A percentile compares a stretch with the other conserved stretches of the same genome.
Evolutionary conservation across 495 filamentous ascomycete genomes (phyloP).

Genomic region (Aspergillus incahuasiensis): DNA sequence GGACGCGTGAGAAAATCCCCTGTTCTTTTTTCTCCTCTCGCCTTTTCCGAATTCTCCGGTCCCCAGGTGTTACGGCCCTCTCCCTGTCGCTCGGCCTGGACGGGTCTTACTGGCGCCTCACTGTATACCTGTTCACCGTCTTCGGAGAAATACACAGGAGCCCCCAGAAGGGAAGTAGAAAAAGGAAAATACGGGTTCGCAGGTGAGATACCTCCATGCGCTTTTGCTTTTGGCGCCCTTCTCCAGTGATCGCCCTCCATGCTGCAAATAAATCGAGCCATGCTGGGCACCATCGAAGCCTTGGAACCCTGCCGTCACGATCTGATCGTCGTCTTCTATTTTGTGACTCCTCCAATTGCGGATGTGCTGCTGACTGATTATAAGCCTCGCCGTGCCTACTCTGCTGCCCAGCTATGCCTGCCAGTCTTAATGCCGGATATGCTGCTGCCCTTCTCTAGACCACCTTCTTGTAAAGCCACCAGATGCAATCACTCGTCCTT

Average conservation of each 20-base stretch:
- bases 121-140: conserved; percentile 28
- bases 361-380: conserved; percentile 33
- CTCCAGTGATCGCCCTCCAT: conserved; percentile 43
- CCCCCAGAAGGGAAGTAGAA: not conserved
- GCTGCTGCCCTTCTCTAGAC: conserved; percentile 27
- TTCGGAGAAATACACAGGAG: conserved; percentile 5
- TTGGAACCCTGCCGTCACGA: conserved; percentile 44
- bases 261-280: conserved; percentile 42
- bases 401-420: conserved; percentile 27
- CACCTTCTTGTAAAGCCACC: conserved; percentile 13
- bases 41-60: conserved; percentile 1
- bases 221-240: conserved; percentile 31
- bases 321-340: conserved; percentile 43
- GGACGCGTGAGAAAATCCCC: conserved; percentile 11
- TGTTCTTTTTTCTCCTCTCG: conserved; percentile 1
- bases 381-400: conserved; percentile 36
- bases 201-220: conserved; percentile 14
- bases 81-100: not conserved
- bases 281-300: conserved; percentile 39
- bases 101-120: conserved; percentile 23
- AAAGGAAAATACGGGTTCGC: conserved; percentile 15
- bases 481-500: conserved; percentile 50
- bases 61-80: not conserved
- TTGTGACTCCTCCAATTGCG: conserved; percentile 47
- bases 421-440: conserved; percentile 28